Conservation (phyloP, 345 rosid genomes). For the Euphorbia tirucalli region DNA sequence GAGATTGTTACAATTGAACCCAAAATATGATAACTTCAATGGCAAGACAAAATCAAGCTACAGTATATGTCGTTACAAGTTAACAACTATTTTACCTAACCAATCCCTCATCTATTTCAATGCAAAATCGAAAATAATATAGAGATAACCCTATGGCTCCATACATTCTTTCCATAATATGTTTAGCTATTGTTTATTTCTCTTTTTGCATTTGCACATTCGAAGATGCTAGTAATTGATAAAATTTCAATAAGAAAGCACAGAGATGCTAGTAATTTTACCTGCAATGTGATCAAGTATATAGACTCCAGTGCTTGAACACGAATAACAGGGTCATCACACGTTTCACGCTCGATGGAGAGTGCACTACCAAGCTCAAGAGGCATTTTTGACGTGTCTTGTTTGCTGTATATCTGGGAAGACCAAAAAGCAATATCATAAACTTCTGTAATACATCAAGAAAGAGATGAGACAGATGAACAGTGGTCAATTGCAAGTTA, state of each 20-base stretch:
- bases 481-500: neutral
- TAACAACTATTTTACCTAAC: neutral
- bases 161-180: too few relatives aligned
- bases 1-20: neutral
- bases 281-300: constrained; percentile 80
- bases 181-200: too few relatives aligned
- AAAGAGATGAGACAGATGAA: neutral
- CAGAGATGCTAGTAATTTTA: constrained; percentile 13
- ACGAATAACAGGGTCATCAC: constrained; percentile 73
- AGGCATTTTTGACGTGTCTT: constrained; percentile 76
- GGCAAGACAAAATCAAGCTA: neutral
- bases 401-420: constrained; percentile 54
- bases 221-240: neutral
- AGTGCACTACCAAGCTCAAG: constrained; percentile 86
- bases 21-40: neutral
- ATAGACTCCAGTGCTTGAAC: constrained; percentile 80
- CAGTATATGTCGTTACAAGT: neutral
- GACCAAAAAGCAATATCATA: constrained; percentile 6
- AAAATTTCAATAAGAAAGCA: neutral
- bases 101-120: too few relatives aligned
- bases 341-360: constrained; percentile 81
- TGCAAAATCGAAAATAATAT: neutral
- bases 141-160: neutral
- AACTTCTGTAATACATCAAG: neutral
- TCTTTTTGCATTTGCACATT: neutral